These are phyloP conservation scores for Botrytis tulipae DNA, from an alignment of 2,329 filamentous ascomycete genomes.

Conservation along the genomic window DNA sequence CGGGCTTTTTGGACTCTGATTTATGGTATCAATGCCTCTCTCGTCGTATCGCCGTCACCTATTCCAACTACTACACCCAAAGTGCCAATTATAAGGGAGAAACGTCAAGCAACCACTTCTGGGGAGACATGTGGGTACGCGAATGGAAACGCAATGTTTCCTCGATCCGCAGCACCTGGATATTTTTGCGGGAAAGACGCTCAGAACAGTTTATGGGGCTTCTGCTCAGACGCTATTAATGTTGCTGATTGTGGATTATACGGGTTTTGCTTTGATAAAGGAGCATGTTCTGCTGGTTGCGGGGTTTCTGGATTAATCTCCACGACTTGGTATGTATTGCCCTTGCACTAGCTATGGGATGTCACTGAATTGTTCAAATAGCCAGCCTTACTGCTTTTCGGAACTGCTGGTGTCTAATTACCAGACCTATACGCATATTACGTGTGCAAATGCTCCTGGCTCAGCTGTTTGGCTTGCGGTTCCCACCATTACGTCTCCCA, in stretches of 20 bases:
- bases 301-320: not conserved
- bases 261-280: not conserved
- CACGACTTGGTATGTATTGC: not conserved
- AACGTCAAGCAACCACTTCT: not conserved
- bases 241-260: not conserved
- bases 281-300: not conserved
- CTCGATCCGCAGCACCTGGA: not conserved
- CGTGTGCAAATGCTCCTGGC: not conserved
- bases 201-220: not conserved
- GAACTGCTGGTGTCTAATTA: not conserved
- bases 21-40: not conserved
- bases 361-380: not conserved
- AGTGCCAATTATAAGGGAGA: not conserved
- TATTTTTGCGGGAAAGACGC: not conserved
- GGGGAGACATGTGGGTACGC: not conserved
- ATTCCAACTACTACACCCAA: too few relatives aligned
- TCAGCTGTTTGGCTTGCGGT: not conserved
- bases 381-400: not conserved
- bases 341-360: not conserved
- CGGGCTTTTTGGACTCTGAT: not conserved
- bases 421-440: not conserved
- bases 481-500: not conserved
- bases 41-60: not conserved
- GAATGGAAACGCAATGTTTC: not conserved
- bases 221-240: not conserved